Conservation (phyloP, 805 yeast species). For the Starmerella floricola region DNA sequence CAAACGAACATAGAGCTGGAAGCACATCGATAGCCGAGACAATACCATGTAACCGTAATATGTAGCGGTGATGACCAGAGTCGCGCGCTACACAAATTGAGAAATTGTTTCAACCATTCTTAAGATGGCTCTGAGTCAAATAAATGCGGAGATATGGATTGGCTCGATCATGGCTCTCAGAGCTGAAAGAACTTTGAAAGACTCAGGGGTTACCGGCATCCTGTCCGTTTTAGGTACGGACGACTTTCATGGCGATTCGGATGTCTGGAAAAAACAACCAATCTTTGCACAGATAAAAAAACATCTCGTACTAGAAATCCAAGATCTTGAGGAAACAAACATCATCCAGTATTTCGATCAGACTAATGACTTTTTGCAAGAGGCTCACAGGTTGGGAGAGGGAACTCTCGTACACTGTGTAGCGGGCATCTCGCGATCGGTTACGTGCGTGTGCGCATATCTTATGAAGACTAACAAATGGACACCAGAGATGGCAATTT, state of each 20-base stretch:
- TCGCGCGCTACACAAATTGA: too few relatives aligned
- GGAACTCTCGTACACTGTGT: conserved; percentile 41
- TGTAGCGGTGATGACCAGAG: too few relatives aligned
- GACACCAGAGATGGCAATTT: conserved; percentile 47
- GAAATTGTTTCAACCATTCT: too few relatives aligned
- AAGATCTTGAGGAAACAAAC: conserved; percentile 60
- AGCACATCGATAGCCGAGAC: too few relatives aligned
- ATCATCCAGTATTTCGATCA: conserved; percentile 50
- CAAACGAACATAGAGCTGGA: too few relatives aligned
- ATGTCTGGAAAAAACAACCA: conserved; percentile 8
- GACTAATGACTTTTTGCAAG: conserved; percentile 53
- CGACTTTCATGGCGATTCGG: conserved; percentile 8
- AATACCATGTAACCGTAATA: too few relatives aligned
- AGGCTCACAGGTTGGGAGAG: conserved; percentile 32
- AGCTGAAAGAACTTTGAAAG: conserved; percentile 39
- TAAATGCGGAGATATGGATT: conserved; percentile 69
- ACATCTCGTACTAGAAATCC: conserved; percentile 38
- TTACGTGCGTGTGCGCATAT: conserved; percentile 75
- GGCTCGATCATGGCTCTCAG: conserved; percentile 61
- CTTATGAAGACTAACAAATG: conserved; percentile 64
- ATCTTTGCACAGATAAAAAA: conserved; percentile 7
- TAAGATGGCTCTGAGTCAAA: conserved; percentile 37
- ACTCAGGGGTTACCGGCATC: conserved; percentile 54
- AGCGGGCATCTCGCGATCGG: conserved; percentile 88
- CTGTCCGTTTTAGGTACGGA: conserved; percentile 46